These are phyloP conservation scores for Haplographium delicatum DNA, from an alignment of 495 filamentous ascomycete genomes.

Conservation along the genomic window DNA sequence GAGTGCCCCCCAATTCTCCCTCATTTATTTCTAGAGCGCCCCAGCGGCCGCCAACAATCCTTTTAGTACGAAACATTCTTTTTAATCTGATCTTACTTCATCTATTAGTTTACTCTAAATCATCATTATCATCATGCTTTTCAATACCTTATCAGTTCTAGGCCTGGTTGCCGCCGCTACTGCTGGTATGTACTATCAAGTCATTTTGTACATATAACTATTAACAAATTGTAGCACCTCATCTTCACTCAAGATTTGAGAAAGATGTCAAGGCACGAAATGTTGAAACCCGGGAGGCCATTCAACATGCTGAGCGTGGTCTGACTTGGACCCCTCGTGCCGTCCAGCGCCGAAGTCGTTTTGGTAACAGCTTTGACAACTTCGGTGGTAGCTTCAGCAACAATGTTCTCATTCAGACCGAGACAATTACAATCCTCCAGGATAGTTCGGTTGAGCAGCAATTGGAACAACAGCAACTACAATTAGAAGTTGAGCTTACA, in stretches of 20 bases:
- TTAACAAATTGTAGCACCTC: conserved; percentile 15
- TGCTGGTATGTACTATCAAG: conserved; percentile 14
- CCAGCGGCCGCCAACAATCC: conserved; percentile 25
- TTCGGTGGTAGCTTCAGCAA: conserved; percentile 3
- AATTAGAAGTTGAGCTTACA: conserved; percentile 7
- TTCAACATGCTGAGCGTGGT: conserved; percentile 13
- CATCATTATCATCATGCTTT: conserved; percentile 22
- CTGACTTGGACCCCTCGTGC: conserved; percentile 13
- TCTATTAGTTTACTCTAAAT: neutral
- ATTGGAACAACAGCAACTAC: conserved; percentile 1
- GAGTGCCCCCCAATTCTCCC: conserved; percentile 6
- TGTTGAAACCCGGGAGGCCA: neutral
- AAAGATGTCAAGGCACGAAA: conserved; percentile 6
- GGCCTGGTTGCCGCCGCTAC: conserved; percentile 17
- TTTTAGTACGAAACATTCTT: conserved; percentile 16
- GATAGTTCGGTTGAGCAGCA: conserved; percentile 1
- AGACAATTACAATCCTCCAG: neutral
- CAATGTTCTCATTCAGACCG: conserved; percentile 4
- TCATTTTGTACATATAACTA: neutral
- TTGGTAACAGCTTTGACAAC: conserved; percentile 7
- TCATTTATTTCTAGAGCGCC: conserved; percentile 28
- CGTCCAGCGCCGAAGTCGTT: neutral
- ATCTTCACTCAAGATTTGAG: conserved; percentile 9
- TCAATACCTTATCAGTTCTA: conserved; percentile 15
- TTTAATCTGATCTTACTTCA: conserved; percentile 12